phyloP scores from a whole-genome alignment of 345 rosid genomes.

The Noccaea caerulescens region DNA sequence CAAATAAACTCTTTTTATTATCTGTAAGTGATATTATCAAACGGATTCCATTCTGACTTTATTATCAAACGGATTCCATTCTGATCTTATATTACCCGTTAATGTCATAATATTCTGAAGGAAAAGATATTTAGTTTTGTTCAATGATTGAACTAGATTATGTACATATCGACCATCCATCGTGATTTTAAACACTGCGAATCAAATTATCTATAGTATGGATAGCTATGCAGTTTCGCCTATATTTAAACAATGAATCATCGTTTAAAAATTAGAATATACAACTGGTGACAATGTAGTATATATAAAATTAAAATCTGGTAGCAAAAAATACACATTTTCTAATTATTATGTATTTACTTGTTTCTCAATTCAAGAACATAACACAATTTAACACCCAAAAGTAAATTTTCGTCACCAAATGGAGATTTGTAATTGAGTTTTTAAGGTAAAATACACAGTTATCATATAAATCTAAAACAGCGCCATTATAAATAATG shows the following conservation, averaged over 20 bases:
- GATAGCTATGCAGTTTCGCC: too few relatives aligned
- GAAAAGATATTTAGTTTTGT: too few relatives aligned
- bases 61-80: not conserved
- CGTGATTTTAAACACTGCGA: not conserved
- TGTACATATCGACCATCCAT: not conserved
- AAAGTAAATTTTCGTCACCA: not conserved
- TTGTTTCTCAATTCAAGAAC: not conserved
- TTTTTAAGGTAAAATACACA: not conserved
- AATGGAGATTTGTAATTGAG: not conserved
- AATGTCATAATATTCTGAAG: not conserved
- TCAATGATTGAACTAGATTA: not conserved
- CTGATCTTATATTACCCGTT: not conserved
- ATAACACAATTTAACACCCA: not conserved
- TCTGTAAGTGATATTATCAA: constrained; percentile 8
- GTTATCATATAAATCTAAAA: not conserved
- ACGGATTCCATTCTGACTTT: not conserved
- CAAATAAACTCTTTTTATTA: constrained; percentile 20
- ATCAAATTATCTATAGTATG: too few relatives aligned
- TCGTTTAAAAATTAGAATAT: not conserved
- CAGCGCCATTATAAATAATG: not conserved
- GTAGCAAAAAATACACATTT: not conserved
- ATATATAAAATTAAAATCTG: not conserved
- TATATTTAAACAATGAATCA: too few relatives aligned
- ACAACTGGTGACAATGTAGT: not conserved
- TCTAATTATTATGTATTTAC: not conserved